phyloP scores from a whole-genome alignment of 441 rosid genomes.

The Capsella rubella region DNA sequence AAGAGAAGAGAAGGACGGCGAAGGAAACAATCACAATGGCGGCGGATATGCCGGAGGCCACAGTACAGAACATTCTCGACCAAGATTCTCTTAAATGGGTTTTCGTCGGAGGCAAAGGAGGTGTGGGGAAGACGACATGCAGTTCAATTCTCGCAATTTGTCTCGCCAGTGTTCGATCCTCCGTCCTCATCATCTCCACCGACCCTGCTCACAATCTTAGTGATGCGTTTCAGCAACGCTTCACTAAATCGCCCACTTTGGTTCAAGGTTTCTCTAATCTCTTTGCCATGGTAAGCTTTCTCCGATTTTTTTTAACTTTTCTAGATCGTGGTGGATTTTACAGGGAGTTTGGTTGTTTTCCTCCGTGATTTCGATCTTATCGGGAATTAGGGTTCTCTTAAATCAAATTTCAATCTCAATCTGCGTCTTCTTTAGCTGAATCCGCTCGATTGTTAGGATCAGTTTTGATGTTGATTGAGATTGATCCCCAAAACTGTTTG shows the following conservation, averaged over 20 bases:
- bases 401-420: neutral
- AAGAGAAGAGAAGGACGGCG: conserved; percentile 7
- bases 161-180: conserved; percentile 77
- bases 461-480: neutral
- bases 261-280: conserved; percentile 94
- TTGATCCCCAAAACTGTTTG: neutral
- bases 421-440: no score
- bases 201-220: conserved; percentile 99
- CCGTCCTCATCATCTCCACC: conserved; percentile 97
- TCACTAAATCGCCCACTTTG: conserved; percentile 84
- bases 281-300: conserved; percentile 78
- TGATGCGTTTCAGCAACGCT: conserved; percentile 97
- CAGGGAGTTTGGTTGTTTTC: neutral
- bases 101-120: conserved; percentile 98
- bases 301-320: neutral
- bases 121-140: conserved; percentile 98
- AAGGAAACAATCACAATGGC: conserved; percentile 48
- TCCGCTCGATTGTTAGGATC: conserved; percentile 2
- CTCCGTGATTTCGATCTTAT: conserved; percentile 13
- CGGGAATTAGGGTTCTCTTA: conserved; percentile 13
- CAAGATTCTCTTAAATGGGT: conserved; percentile 96
- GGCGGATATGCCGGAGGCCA: conserved; percentile 69
- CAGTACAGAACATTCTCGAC: conserved; percentile 72
- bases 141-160: conserved; percentile 90
- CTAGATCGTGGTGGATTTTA: conserved; percentile 20